Evolutionary conservation across 257 asterid species (phyloP).

Genomic region (Solanum bulbocastanum): DNA sequence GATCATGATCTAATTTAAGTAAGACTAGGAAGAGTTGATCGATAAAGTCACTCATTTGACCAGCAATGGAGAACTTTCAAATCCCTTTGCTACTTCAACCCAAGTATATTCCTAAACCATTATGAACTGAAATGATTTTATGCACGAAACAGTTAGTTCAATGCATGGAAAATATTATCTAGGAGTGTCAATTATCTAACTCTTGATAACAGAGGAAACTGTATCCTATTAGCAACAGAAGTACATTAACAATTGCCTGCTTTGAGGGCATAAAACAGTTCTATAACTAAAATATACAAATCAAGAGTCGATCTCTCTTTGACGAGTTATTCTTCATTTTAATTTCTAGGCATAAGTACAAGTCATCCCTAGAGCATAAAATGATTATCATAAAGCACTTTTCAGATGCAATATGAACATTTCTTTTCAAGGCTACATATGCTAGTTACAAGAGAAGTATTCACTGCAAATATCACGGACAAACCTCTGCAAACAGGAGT

Average conservation of each 20-base stretch:
- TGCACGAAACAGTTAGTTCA: not conserved
- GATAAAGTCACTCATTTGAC: not conserved
- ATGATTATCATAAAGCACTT: not conserved
- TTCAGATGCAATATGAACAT: not conserved
- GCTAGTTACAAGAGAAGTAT: not conserved
- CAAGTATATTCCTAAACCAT: not conserved
- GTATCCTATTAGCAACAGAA: not conserved
- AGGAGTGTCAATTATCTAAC: not conserved
- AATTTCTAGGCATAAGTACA: not conserved
- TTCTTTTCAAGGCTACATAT: not conserved
- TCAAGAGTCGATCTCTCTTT: not conserved
- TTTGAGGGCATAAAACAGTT: not conserved
- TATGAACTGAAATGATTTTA: not conserved
- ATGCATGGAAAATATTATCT: not conserved
- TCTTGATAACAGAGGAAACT: not conserved
- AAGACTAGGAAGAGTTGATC: not conserved
- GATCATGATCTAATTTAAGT: not conserved
- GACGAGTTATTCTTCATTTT: not conserved
- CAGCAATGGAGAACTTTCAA: not conserved
- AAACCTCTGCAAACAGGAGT: conserved; percentile 84
- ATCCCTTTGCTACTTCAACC: not conserved
- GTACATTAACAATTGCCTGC: not conserved
- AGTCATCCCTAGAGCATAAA: not conserved
- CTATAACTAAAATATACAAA: not conserved
- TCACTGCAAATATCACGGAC: not conserved